A percentile compares a stretch with the other conserved stretches of the same genome.
These are phyloP conservation scores for Davidsoniella virescens DNA, from an alignment of 2,329 filamentous ascomycete genomes.

Conservation along the genomic window DNA sequence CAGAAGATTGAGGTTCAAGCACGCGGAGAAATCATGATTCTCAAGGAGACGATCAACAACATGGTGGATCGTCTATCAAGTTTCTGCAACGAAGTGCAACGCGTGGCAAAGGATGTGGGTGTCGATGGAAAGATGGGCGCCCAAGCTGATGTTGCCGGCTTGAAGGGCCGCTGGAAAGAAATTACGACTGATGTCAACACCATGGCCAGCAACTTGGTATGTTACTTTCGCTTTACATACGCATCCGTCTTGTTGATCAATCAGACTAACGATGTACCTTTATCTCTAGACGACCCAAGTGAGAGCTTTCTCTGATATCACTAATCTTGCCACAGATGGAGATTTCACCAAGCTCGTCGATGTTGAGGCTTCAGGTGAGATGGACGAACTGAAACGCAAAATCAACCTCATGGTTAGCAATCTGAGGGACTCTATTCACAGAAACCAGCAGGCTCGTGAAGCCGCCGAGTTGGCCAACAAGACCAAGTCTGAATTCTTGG, in stretches of 20 bases:
- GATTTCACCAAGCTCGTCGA: slow-evolving; percentile 96
- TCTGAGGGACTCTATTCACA: slow-evolving; percentile 84
- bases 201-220: slow-evolving; percentile 55
- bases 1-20: slow-evolving; percentile 92
- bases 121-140: slow-evolving; percentile 98
- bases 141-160: slow-evolving; percentile 82
- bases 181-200: slow-evolving; percentile 95
- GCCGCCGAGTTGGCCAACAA: slow-evolving; percentile 93
- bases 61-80: slow-evolving; percentile 93
- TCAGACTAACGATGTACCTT: slow-evolving; percentile 21
- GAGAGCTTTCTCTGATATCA: slow-evolving; percentile 93
- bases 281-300: slow-evolving; percentile 69
- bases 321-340: slow-evolving; percentile 90
- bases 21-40: slow-evolving; percentile 80
- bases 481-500: slow-evolving; percentile 95
- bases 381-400: slow-evolving; percentile 97
- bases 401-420: slow-evolving; percentile 99
- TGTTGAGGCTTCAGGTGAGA: slow-evolving; percentile 92
- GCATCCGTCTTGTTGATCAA: background rate
- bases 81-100: slow-evolving; percentile 90
- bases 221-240: slow-evolving; percentile 15
- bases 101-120: slow-evolving; percentile 89
- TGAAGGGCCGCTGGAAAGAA: slow-evolving; percentile 93
- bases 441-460: slow-evolving; percentile 89
- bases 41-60: slow-evolving; percentile 97